Evolutionary conservation across 495 filamentous ascomycete species (phyloP), one percentile per base, ranked within the genome.

Genomic region (Penicillium cosmopolitanum): DNA sequence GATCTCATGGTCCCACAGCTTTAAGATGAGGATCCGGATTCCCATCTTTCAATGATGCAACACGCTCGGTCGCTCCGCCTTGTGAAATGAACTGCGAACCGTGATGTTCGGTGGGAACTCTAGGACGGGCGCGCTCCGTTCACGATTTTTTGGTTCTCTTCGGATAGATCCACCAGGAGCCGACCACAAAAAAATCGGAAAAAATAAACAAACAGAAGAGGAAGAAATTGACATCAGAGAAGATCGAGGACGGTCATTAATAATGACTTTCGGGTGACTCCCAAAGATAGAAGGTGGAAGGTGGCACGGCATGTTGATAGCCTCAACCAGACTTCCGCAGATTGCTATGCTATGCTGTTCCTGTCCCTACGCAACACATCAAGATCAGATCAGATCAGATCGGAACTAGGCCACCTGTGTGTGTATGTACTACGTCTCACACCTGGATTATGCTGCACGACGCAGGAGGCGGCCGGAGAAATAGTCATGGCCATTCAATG

Each of bases 381-480:
- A n/a, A 40, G 11, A 40, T 31, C 36, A 40, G 11, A 40, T 40
- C 12, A 44, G 42, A 44, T 40, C 12, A 44, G 42, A 44, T 44
- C 42, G 16, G 36, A 38, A 38, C 15, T 5, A 21, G 42, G 42
- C 42, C 3, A 44, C 42, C 42, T 44, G 42, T 33, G 18, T 16
- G 18, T 42, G 18, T 57, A 44, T 19, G 42, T 44, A 16, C 15
- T 19, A 44, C 16, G 42, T 44, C 42, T 16, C 42, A 44, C 42
- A 44, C 16, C n/a, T 44, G 16, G n/a, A 44, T 44, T 19, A 16
- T 48, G 48, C 62, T 70, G 65, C 67, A 67, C 62, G 52, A 65
- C 60, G 64, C 64, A 69, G 64, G 64, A 69, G 64, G 58, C 28
- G 60, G 62, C 34, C 67, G 67, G 65, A 67, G 58, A 63, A 60